Evolutionary conservation across 148 eudicot genomes (phyloP).

Genomic region (Agrostemma githago): DNA sequence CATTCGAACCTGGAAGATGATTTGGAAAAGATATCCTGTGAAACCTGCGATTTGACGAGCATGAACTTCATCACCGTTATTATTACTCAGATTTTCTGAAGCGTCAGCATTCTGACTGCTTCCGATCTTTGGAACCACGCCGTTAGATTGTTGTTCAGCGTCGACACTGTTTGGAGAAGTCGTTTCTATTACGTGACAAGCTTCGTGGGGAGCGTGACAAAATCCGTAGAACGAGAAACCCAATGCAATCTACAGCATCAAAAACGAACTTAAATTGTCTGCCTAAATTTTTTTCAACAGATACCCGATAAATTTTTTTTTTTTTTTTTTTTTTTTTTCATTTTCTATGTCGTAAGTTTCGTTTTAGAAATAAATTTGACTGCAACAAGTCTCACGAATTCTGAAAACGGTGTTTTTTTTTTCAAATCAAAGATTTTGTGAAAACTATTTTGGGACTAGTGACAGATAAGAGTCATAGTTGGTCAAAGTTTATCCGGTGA

Average conservation of each 20-base stretch:
- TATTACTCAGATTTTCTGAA: constrained; percentile 23
- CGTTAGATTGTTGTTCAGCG: constrained; percentile 39
- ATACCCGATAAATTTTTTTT: too few relatives aligned
- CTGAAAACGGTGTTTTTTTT: too few relatives aligned
- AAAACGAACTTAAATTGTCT: background rate
- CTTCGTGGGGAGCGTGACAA: constrained; percentile 28
- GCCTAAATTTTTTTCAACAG: too few relatives aligned
- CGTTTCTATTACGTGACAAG: constrained; percentile 23
- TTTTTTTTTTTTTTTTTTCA: too few relatives aligned
- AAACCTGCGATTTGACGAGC: constrained; percentile 38
- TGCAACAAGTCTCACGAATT: too few relatives aligned
- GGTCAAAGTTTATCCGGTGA: too few relatives aligned
- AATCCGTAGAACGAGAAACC: constrained; percentile 60
- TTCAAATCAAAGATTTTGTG: too few relatives aligned
- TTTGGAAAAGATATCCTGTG: constrained; percentile 55
- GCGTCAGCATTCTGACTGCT: constrained; percentile 30
- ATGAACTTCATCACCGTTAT: constrained; percentile 25
- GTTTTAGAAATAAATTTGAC: too few relatives aligned
- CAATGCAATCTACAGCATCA: constrained; percentile 58
- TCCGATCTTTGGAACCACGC: constrained; percentile 36
- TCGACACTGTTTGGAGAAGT: constrained; percentile 25
- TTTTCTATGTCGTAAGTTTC: too few relatives aligned
- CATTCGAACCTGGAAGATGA: constrained; percentile 61
- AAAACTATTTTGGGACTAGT: too few relatives aligned
- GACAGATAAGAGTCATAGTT: too few relatives aligned